Evolutionary conservation across 176 grass and related monocot genomes (phyloP), one percentile per base, ranked within the genome.

Genomic region (Thalia dealbata): DNA sequence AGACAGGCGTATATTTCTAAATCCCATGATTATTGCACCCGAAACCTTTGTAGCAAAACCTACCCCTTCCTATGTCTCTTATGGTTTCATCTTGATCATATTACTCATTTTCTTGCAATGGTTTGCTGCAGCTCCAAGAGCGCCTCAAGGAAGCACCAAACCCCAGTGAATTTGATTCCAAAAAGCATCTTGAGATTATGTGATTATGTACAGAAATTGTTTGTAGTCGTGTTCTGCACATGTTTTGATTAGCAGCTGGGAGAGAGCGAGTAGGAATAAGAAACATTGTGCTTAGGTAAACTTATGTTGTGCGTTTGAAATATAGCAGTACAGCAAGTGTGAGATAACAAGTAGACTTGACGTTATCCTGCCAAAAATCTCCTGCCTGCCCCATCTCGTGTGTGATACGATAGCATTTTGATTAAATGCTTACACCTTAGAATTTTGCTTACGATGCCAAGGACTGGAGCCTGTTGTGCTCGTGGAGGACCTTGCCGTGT

Each of bases 171-270:
- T 68, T 68, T 8, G 65, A 13, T 12, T 68, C 35, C 3, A 21
- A 19, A 23, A 68, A n/a, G n/a, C 65, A 68, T 7, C 18, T 13
- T n/a, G 18, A 43, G 35, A 68, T 43, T 32, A 19, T 43, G 35
- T 10, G 19, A 44, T 43, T 16, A 68, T 68, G 65, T 68, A 68
- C 65, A 68, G 65, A 68, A 68, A 44, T 64, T 64, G 62, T 64
- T 18, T 58, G 10, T 9, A 48, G 54, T 14, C 29, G 10, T 30
- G 21, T 68, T 68, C 43, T 22, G 38, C 10, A 38, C 1, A 13
- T 68, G 65, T 68, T 68, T 68, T n/a, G 35, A 68, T 3, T 68
- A 21, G 30, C 32, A 68, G 12, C 65, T 68, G 32, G 10, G 65
- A 44, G 19, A 44, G n/a, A 44, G 19, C 22, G n/a, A 11, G 2